These are phyloP conservation scores for Clavispora fructus DNA, from an alignment of 805 yeast genomes.

Conservation along the genomic window DNA sequence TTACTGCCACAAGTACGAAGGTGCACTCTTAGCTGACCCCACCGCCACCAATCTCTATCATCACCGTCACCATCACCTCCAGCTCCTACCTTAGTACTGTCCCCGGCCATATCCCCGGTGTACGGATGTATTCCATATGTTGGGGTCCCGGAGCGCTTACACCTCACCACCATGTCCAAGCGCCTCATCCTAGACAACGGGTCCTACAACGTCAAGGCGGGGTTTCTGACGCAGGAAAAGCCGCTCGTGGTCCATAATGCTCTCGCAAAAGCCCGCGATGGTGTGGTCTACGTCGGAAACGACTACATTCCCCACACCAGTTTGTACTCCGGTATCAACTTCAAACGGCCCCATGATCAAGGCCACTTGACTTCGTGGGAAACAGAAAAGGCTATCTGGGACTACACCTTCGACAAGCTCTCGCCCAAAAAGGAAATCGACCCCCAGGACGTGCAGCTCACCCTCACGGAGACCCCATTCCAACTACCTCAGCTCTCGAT, in stretches of 20 bases:
- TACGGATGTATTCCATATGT: neutral
- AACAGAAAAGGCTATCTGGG: slow-evolving; percentile 86
- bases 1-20: no score
- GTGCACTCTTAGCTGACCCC: no score
- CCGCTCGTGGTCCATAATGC: slow-evolving; percentile 63
- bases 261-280: slow-evolving; percentile 70
- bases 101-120: neutral
- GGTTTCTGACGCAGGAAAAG: slow-evolving; percentile 18
- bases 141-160: neutral
- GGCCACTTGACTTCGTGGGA: slow-evolving; percentile 94
- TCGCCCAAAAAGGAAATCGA: slow-evolving; percentile 37
- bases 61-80: no score
- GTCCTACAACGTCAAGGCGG: slow-evolving; percentile 67
- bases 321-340: slow-evolving; percentile 68
- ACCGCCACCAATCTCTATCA: no score
- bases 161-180: neutral
- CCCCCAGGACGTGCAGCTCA: slow-evolving; percentile 49
- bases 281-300: slow-evolving; percentile 61
- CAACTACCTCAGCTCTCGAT: slow-evolving; percentile 76
- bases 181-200: slow-evolving; percentile 82
- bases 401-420: slow-evolving; percentile 51
- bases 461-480: slow-evolving; percentile 76
- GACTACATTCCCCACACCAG: slow-evolving; percentile 58
- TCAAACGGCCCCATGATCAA: slow-evolving; percentile 79
- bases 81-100: no score